Evolutionary conservation across 306 rosid genomes (phyloP), one percentile per base, ranked within the genome.

Genomic region (Nissolia schottii): DNA sequence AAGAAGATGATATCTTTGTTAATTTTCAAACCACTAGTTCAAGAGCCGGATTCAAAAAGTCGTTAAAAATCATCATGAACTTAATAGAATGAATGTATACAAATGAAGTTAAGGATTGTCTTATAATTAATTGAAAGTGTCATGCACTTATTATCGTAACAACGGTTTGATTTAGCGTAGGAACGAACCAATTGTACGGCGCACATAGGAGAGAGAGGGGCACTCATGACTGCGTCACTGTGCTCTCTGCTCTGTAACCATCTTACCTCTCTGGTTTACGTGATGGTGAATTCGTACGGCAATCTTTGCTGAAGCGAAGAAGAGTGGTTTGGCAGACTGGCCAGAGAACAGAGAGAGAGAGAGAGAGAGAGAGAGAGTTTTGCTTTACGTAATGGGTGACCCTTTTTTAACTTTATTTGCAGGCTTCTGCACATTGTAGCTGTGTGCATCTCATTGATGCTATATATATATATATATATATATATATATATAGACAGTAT

Each of bases 311-410:
- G 10, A 13, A 14, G n/a, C n/a, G 11, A 13, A 25, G 14, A 0
- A 32, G 38, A 7, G 11, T 7, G 35, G 22, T 8, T 23, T 18
- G 9, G 37, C 75, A 69, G 50, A 1, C 25, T 34, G 32, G 20
- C 14, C 16, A 8, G 8, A 20, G 0, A 16, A n/a, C 10, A 49
- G 0, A 22, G n/a, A 6, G 70, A 32, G 54, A n/a, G n/a, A n/a
- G n/a, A n/a, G n/a, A n/a, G n/a, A n/a, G n/a, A n/a, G n/a, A n/a
- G n/a, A n/a, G n/a, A n/a, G n/a, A n/a, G n/a, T n/a, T 43, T 73
- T 73, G 67, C 81, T 75, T 83, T 54, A 66, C 87, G 87, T 77
- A 65, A 68, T 38, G 73, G 56, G 35, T 24, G 45, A 77, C 71
- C 66, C 9, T 73, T 37, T 76, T 56, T 65, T 71, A 37, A 64